Percentiles rank a stretch among this genome's conserved stretches.
Conservation (phyloP, 2,329 filamentous ascomycete species). For the Penicillium digitatum region DNA sequence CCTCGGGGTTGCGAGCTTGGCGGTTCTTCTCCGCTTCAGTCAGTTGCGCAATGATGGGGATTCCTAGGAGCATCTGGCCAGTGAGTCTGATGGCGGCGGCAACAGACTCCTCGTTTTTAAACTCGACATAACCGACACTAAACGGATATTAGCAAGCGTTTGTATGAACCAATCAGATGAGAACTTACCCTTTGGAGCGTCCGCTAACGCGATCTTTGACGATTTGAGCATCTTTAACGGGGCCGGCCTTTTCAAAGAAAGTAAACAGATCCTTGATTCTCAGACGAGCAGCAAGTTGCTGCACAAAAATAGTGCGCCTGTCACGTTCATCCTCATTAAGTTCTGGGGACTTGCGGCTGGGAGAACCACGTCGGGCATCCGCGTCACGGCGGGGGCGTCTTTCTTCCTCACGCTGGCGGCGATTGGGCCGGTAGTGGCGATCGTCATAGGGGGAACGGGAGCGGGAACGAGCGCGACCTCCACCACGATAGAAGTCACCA, state of each 20-base stretch:
- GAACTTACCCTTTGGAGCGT: conserved; percentile 86
- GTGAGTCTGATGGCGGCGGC: conserved; percentile 93
- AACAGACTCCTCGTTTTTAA: conserved; percentile 93
- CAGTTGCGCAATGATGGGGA: conserved; percentile 95
- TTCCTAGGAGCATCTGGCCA: conserved; percentile 96
- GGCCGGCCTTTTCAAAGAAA: conserved; percentile 93
- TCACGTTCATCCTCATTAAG: conserved; percentile 94
- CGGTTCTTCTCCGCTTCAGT: conserved; percentile 99
- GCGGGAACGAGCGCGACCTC: conserved; percentile 62
- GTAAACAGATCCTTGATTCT: conserved; percentile 87
- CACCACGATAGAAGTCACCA: conserved; percentile 68
- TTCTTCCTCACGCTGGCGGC: conserved; percentile 48
- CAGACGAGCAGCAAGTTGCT: conserved; percentile 91
- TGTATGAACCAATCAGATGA: conserved; percentile 9
- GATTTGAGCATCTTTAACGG: conserved; percentile 95
- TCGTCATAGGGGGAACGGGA: conserved; percentile 68
- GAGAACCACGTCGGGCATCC: conserved; percentile 43
- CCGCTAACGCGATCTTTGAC: conserved; percentile 96
- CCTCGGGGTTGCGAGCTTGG: conserved; percentile 78
- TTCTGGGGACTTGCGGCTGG: conserved; percentile 55
- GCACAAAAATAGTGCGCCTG: conserved; percentile 93
- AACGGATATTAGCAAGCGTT: conserved; percentile 2
- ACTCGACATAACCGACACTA: conserved; percentile 98
- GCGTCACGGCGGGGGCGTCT: conserved; percentile 52
- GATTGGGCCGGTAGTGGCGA: conserved; percentile 51